Evolutionary conservation across 2,329 filamentous ascomycete species (phyloP).

Genomic region (Podosphaera fusca): DNA sequence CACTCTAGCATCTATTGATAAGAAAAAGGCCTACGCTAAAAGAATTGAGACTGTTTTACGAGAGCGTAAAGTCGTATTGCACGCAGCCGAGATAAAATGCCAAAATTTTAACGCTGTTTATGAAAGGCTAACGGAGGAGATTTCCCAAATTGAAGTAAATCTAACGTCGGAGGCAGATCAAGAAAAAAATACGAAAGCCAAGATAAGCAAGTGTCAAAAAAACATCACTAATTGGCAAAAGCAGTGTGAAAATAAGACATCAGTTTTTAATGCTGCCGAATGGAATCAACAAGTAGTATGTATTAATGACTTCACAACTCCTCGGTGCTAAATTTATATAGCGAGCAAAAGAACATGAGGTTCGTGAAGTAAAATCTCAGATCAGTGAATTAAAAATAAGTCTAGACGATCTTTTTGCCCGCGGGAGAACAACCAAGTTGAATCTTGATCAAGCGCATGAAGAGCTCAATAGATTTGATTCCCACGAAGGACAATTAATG

Average conservation of each 20-base stretch:
- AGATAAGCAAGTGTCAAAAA: constrained; percentile 26
- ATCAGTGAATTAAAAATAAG: constrained; percentile 14
- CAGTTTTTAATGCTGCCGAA: constrained; percentile 42
- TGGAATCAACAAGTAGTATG: constrained; percentile 54
- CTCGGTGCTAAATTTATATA: constrained; percentile 2
- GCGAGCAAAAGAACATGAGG: constrained; percentile 35
- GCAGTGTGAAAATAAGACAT: constrained; percentile 34
- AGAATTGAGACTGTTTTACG: constrained; percentile 31
- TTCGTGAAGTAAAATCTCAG: constrained; percentile 26
- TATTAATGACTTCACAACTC: constrained; percentile 5
- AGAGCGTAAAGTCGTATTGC: constrained; percentile 29
- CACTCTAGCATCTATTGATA: constrained; percentile 40
- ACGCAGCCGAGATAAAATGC: constrained; percentile 27
- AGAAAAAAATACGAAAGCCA: constrained; percentile 25
- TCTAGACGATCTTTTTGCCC: constrained; percentile 13
- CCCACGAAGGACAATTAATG: constrained; percentile 51
- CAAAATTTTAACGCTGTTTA: constrained; percentile 22
- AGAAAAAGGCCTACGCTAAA: constrained; percentile 43
- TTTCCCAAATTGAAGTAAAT: constrained; percentile 19
- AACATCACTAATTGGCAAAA: constrained; percentile 41
- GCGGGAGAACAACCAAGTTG: constrained; percentile 20
- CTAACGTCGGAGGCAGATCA: constrained; percentile 28
- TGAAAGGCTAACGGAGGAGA: constrained; percentile 20
- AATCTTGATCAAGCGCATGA: constrained; percentile 20
- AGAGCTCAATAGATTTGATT: constrained; percentile 39